Conservation (phyloP, 768 basidiomycete species). For the Pleurotus sapidus region DNA sequence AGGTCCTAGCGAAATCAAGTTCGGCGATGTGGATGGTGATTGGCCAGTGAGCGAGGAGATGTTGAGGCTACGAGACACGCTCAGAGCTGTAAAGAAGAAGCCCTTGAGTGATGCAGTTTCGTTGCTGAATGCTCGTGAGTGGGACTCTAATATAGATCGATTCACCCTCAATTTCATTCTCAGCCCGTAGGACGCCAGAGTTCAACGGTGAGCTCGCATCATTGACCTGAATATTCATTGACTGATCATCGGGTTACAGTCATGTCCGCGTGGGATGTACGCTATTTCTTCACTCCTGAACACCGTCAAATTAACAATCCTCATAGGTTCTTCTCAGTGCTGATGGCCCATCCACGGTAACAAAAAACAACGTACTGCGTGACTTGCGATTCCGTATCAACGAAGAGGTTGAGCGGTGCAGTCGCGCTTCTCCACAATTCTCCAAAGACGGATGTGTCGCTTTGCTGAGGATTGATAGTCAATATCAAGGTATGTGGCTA, state of each 20-base stretch:
- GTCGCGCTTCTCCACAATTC: background rate
- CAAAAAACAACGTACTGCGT: background rate
- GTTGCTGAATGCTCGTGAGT: constrained; percentile 2
- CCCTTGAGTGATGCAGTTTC: background rate
- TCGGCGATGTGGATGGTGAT: background rate
- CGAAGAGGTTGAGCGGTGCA: background rate
- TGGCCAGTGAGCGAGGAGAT: constrained; percentile 1
- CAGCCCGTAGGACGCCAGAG: background rate
- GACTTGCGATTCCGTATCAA: background rate
- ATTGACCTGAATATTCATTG: background rate
- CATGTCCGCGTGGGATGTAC: background rate
- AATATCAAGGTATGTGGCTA: background rate
- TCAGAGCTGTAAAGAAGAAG: background rate
- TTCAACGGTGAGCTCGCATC: background rate
- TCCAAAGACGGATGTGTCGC: background rate
- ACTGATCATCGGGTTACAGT: background rate
- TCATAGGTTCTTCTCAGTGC: background rate
- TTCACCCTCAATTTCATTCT: background rate
- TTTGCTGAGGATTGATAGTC: background rate
- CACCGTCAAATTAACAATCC: background rate
- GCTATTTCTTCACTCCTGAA: background rate
- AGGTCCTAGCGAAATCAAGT: background rate
- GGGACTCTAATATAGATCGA: background rate
- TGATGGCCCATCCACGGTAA: background rate
- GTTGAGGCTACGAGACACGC: background rate